phyloP scores from a whole-genome alignment of 345 rosid species.

The Salix exigua region DNA sequence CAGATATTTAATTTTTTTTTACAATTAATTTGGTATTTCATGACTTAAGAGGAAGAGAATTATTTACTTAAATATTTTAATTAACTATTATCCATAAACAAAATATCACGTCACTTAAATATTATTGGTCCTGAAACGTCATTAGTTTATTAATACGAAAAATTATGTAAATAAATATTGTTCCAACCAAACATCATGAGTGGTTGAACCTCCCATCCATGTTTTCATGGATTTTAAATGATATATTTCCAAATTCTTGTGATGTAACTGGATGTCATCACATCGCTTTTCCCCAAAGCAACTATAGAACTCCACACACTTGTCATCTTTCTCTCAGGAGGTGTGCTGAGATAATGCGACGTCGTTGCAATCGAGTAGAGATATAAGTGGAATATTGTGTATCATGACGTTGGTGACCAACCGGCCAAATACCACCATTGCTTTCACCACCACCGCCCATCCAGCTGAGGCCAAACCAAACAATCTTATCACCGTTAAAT shows the following conservation, averaged over 20 bases:
- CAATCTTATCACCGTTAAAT: constrained; percentile 9
- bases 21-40: too few relatives aligned
- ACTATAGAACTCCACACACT: too few relatives aligned
- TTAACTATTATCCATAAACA: too few relatives aligned
- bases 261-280: too few relatives aligned
- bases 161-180: not conserved
- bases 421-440: constrained; percentile 18
- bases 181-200: not conserved
- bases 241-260: not conserved
- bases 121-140: too few relatives aligned
- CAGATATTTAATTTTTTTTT: too few relatives aligned
- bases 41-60: too few relatives aligned
- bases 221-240: too few relatives aligned
- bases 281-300: too few relatives aligned
- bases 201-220: too few relatives aligned
- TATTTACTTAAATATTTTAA: too few relatives aligned
- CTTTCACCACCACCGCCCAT: constrained; percentile 31
- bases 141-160: not conserved
- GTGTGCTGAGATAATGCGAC: not conserved
- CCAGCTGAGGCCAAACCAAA: constrained; percentile 19
- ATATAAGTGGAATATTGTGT: not conserved
- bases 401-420: not conserved
- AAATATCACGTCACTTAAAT: too few relatives aligned
- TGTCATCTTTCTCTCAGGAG: not conserved
- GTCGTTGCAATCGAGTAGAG: not conserved